Percentiles rank a stretch among this genome's conserved stretches.
phyloP scores from a whole-genome alignment of 805 yeast species.

The Teunomyces pallodes region DNA sequence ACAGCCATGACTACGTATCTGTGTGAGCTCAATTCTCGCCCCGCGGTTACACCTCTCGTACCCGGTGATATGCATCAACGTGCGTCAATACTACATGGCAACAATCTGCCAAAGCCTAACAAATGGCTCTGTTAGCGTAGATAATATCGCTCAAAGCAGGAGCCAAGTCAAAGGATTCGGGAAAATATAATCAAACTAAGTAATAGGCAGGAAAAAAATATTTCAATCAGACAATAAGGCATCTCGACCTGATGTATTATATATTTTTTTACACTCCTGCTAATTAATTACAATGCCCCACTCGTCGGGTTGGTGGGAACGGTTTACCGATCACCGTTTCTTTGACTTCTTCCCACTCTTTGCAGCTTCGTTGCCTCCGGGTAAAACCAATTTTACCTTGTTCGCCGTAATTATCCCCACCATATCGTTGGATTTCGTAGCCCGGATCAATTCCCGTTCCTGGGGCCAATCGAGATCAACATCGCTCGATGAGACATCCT shows the following conservation, averaged over 20 bases:
- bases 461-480: conserved; percentile 66
- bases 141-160: background rate
- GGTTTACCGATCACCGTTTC: background rate
- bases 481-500: conserved; percentile 44
- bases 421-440: conserved; percentile 62
- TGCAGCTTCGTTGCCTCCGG: conserved; percentile 41
- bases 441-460: conserved; percentile 56
- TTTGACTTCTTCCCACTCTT: conserved; percentile 15
- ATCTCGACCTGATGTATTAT: background rate
- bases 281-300: background rate
- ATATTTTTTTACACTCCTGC: background rate
- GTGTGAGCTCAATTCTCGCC: too few relatives aligned
- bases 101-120: background rate
- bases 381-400: conserved; percentile 63
- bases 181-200: background rate
- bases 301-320: too few relatives aligned
- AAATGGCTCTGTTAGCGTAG: background rate
- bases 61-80: background rate
- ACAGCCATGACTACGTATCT: too few relatives aligned
- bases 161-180: background rate
- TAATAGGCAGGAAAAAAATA: background rate
- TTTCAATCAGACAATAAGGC: background rate
- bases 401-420: conserved; percentile 67
- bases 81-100: background rate
- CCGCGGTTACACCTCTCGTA: background rate